Conservation (phyloP, 164 flowering plant species). For the Vitis labrusca region DNA sequence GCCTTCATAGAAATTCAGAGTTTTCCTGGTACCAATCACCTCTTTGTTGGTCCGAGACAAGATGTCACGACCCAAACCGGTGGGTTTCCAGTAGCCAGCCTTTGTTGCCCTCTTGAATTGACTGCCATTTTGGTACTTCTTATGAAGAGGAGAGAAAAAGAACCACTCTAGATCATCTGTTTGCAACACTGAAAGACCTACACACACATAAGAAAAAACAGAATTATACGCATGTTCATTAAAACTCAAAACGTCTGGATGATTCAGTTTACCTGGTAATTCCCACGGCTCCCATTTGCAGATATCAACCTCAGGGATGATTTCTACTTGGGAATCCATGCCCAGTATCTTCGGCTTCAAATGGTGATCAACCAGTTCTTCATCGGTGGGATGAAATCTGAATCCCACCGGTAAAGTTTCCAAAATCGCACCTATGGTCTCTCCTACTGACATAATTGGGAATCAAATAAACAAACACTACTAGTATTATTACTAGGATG, state of each 20-base stretch:
- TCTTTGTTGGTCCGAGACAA: not conserved
- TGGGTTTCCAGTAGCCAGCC: conserved; percentile 2
- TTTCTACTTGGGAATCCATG: not conserved
- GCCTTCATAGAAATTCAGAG: not conserved
- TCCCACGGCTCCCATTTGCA: conserved; percentile 1
- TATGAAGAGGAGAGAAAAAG: no score
- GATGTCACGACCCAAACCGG: not conserved
- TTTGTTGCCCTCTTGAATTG: not conserved
- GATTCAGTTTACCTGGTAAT: no score
- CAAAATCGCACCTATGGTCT: not conserved
- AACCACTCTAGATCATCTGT: no score
- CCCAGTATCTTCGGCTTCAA: not conserved
- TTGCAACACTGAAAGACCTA: no score
- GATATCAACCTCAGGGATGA: not conserved
- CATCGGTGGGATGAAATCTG: conserved; percentile 9
- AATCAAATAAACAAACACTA: no score
- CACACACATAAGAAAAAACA: no score
- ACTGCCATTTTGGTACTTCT: not conserved
- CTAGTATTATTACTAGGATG: no score
- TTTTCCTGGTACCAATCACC: not conserved
- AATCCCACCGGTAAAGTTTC: not conserved
- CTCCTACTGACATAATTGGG: not conserved
- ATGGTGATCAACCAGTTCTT: not conserved
- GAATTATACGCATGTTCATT: no score
- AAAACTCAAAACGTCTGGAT: no score